Conservation (phyloP, 1,139 yeast genomes). For the Pichia sp. region DNA sequence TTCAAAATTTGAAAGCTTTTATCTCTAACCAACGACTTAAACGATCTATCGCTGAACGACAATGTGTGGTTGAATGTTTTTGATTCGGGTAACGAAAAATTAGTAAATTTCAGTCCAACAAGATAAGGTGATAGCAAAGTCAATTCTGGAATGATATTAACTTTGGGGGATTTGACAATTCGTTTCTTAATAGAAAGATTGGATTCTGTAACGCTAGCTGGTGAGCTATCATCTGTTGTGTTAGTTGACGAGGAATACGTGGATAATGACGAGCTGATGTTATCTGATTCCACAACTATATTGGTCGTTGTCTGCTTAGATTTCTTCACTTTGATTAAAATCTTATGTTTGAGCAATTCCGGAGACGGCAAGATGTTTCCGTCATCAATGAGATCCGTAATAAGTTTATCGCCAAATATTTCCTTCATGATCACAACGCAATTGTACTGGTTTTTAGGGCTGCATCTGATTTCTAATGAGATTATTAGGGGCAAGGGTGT, state of each 20-base stretch:
- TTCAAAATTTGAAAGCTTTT: slow-evolving; percentile 50
- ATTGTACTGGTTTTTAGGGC: slow-evolving; percentile 49
- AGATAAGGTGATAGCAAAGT: slow-evolving; percentile 58
- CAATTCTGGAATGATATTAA: slow-evolving; percentile 39
- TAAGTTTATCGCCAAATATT: slow-evolving; percentile 50
- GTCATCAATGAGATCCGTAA: slow-evolving; percentile 32
- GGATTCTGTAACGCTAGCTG: background rate
- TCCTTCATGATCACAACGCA: slow-evolving; percentile 46
- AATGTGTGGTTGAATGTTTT: slow-evolving; percentile 76
- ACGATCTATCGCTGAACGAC: slow-evolving; percentile 70
- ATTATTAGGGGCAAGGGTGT: slow-evolving; percentile 79
- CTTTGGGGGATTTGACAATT: slow-evolving; percentile 14
- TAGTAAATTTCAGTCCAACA: slow-evolving; percentile 70
- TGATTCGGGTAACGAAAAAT: slow-evolving; percentile 81
- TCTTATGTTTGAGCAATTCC: slow-evolving; percentile 51
- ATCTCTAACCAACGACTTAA: slow-evolving; percentile 59
- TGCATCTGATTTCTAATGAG: slow-evolving; percentile 84
- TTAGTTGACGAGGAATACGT: slow-evolving; percentile 36
- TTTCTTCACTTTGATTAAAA: slow-evolving; percentile 69
- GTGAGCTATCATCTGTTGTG: slow-evolving; percentile 34
- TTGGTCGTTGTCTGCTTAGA: slow-evolving; percentile 5
- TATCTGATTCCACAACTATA: slow-evolving; percentile 3
- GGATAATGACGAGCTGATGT: slow-evolving; percentile 21
- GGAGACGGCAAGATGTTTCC: slow-evolving; percentile 58
- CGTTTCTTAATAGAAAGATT: slow-evolving; percentile 10